A percentile compares a stretch with the other conserved stretches of the same genome.
Conservation (phyloP, 1,139 yeast species). For the Debaryomyces robertsiae region DNA sequence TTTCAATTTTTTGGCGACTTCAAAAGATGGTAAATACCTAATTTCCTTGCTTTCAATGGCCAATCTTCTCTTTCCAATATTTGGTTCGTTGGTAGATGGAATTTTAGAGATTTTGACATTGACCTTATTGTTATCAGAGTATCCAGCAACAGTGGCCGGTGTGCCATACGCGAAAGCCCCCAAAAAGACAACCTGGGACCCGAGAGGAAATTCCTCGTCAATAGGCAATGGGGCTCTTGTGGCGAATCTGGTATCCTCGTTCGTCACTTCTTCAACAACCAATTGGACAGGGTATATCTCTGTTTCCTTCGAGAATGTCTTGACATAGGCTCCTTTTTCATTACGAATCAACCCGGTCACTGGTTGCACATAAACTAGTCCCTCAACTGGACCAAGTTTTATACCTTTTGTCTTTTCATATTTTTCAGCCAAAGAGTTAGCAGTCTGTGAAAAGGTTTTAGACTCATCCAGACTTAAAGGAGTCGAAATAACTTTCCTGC, state of each 20-base stretch:
- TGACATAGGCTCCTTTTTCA: constrained; percentile 73
- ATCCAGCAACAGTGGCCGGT: constrained; percentile 73
- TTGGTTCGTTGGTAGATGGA: constrained; percentile 57
- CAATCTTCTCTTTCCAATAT: constrained; percentile 61
- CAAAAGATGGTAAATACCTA: constrained; percentile 67
- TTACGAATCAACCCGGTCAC: constrained; percentile 80
- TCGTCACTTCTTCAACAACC: constrained; percentile 71
- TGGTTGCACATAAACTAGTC: constrained; percentile 67
- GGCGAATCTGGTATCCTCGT: constrained; percentile 71
- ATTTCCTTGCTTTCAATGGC: constrained; percentile 56
- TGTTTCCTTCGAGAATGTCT: constrained; percentile 56
- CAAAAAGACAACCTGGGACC: constrained; percentile 73
- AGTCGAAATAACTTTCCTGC: constrained; percentile 40
- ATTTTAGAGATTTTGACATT: constrained; percentile 56
- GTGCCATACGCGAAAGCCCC: constrained; percentile 91
- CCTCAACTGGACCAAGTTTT: constrained; percentile 52
- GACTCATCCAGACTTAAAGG: constrained; percentile 44
- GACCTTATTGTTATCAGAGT: constrained; percentile 53
- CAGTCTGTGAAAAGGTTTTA: constrained; percentile 40
- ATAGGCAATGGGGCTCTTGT: constrained; percentile 79
- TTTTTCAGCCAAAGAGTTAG: constrained; percentile 32
- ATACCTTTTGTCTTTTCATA: constrained; percentile 61
- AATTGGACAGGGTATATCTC: constrained; percentile 75
- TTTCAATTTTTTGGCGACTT: constrained; percentile 60
- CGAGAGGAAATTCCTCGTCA: constrained; percentile 78